Base-by-base conservation (phyloP, 257 asterid species). In the Lavandula angustifolia region DNA sequence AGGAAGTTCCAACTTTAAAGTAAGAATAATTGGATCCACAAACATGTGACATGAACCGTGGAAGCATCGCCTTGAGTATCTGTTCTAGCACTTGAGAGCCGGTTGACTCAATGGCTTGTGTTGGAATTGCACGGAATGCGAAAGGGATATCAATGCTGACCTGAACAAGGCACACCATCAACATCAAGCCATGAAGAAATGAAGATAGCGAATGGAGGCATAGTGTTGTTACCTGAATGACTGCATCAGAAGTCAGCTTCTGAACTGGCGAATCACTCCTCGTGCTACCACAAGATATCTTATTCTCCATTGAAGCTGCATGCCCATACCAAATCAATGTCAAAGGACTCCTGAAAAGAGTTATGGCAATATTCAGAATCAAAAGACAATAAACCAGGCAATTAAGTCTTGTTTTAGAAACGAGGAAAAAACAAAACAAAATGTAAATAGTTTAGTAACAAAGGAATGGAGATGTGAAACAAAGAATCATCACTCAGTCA, bases 261-360 rank as follows among this genome's bases (percentile, higher is more conserved):
- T 87, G 95, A 69, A 76, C 80, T 0, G 80, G 76, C 29, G 90
- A 79, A 72, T 80, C 82, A 29, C 67, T 75, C 67, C 35, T 63
- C 9, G 74, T 57, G 78, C 81, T 75, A 64, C 81, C 95, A 66
- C 80, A 85, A 57, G 89, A 77, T 79, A 87, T 83, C 64, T 58
- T 84, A 70, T 90, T 94, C 92, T 83, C 92, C 99, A 94, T 87
- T 34, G 87, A 86, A 94, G 96, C 99, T 94, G 99, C 99, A 90
- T 89, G 89, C 89, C 94, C 85, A 86, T 80, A 87, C 92, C 87
- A 94, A 94, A 87, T 89, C 87, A 89, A 76, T 85, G 86, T 92
- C 97, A 89, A 87, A 89, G 94, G 64, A 87, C 81, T 85, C 98
- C 97, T 85, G 97, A 84, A 89, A 86, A 87, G 76, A 77, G 64